Base-by-base conservation (phyloP, 1,139 yeast species). In the Candida frijolesensis region DNA sequence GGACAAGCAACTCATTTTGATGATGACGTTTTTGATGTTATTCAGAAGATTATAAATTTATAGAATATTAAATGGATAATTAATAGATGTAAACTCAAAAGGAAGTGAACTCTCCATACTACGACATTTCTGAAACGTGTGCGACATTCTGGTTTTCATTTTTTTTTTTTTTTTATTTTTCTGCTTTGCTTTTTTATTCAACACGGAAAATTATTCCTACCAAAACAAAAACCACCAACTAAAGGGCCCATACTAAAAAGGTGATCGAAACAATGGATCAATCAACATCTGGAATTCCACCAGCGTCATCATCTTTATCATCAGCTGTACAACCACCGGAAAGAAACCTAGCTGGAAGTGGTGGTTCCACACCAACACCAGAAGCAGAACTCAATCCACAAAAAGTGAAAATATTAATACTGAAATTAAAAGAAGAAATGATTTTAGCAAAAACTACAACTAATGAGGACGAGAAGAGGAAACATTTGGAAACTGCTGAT, bases 401-500 rank as follows among this genome's bases (percentile, higher is more conserved):
- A 44, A 49, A 51, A 42, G 58, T 48, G 8, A 52, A 51, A 38
- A 45, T 38, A 29, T 44, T 56, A 14, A 27, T 54, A 19, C 46
- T 45, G 19, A 54, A 53, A 30, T 83, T 86, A 58, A 84, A 81
- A 54, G 74, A 78, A 44, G 91, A 85, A 60, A 78, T 84, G 49
- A 82, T 80, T 35, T 79, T 81, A 55, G 95, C 91, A 1, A 80
- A 80, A 57, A 75, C 76, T 4, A 71, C 78, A 6, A 64, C 64
- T 46, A 85, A 83, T 46, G 7, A 58, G 2, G 85, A 82, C 0
- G 84, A 80, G 57, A 94, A 92, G n/a, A 82, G 82, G 62, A 84
- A 80, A 57, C 89, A 87, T 61, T 71, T 81, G 57, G 72, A 76
- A 55, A 84, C 83, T 53, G 95, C 94, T 2, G 87, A 87, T 51